Evolutionary conservation across 108 stramenopile species (phyloP), one percentile per base, ranked within the genome.

Genomic region (Nitzschia putrida): DNA sequence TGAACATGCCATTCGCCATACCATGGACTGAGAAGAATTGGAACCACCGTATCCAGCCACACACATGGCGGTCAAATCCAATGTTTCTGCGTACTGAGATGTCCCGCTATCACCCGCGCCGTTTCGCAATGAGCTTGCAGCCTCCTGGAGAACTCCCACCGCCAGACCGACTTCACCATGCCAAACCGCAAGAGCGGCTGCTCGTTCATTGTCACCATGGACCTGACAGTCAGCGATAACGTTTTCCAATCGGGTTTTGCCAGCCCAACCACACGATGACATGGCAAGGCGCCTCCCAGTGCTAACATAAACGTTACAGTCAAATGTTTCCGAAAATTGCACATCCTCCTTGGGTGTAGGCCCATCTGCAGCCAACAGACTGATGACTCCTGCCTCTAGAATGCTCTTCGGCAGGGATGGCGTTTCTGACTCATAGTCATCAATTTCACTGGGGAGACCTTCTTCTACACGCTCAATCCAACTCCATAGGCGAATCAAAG

Each of bases 181-280:
- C 87, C 86, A 94, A 2, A 91, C 75, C 0, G 92, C 89, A 22
- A 94, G 49, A 23, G 89, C 87, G 26, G 92, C 89, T 14, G 89
- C 76, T 22, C 89, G 74, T 70, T 94, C 92, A 61, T 66, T 85
- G 53, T 86, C 82, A 20, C 88, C 83, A 21, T 74, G 71, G 23
- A 65, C 76, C 60, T 88, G 82, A 69, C 83, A 82, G 67, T 93
- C 80, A 4, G 73, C 81, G 10, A 89, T 44, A n/a, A 89, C 78
- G 66, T 80, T 77, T 1, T 64, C 65, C 8, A 86, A 63, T 20
- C 85, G 81, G 64, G 77, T 79, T 57, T 70, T 82, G 50, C 75
- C 75, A 13, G 81, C 65, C 89, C 87, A 90, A 2, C 89, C 89
- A 54, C 88, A 89, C 8, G 85, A 72, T 45, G 72, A 76, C 14